phyloP scores from a whole-genome alignment of 768 basidiomycete genomes.

The Epithele typhae region DNA sequence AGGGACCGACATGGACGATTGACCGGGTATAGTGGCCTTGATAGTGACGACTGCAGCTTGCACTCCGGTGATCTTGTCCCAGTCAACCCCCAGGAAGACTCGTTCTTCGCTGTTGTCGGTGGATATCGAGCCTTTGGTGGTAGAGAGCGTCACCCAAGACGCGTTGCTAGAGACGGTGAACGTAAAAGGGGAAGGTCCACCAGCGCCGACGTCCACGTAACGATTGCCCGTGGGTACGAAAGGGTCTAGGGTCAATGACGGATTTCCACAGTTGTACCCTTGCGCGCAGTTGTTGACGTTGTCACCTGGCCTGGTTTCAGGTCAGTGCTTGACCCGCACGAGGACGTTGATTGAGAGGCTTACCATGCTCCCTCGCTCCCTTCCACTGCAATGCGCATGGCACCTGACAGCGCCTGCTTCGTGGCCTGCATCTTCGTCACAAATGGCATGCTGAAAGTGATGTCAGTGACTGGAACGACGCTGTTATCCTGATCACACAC shows the following conservation, averaged over 20 bases:
- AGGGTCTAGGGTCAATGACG: slow-evolving; percentile 50
- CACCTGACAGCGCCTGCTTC: slow-evolving; percentile 54
- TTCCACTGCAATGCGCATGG: slow-evolving; percentile 62
- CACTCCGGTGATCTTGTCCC: slow-evolving; percentile 41
- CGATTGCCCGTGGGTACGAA: slow-evolving; percentile 49
- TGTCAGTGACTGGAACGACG: not conserved
- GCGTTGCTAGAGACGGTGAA: slow-evolving; percentile 47
- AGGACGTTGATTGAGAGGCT: no score
- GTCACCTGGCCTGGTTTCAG: slow-evolving; percentile 54
- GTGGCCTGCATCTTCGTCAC: slow-evolving; percentile 47
- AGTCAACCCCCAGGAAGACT: slow-evolving; percentile 57
- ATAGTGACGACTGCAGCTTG: slow-evolving; percentile 40
- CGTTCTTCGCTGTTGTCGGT: slow-evolving; percentile 44
- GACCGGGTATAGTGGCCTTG: slow-evolving; percentile 39
- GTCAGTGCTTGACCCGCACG: not conserved
- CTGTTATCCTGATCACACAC: no score
- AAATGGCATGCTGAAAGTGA: slow-evolving; percentile 42
- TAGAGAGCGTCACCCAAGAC: slow-evolving; percentile 49
- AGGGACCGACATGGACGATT: slow-evolving; percentile 28
- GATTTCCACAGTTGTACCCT: slow-evolving; percentile 44
- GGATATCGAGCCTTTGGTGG: slow-evolving; percentile 45
- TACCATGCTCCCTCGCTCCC: slow-evolving; percentile 60
- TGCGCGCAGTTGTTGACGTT: slow-evolving; percentile 52
- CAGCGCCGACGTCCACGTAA: slow-evolving; percentile 60
- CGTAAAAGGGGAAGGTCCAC: slow-evolving; percentile 53